These are phyloP conservation scores for Candida maris DNA, from an alignment of 805 yeast species.

Conservation along the genomic window DNA sequence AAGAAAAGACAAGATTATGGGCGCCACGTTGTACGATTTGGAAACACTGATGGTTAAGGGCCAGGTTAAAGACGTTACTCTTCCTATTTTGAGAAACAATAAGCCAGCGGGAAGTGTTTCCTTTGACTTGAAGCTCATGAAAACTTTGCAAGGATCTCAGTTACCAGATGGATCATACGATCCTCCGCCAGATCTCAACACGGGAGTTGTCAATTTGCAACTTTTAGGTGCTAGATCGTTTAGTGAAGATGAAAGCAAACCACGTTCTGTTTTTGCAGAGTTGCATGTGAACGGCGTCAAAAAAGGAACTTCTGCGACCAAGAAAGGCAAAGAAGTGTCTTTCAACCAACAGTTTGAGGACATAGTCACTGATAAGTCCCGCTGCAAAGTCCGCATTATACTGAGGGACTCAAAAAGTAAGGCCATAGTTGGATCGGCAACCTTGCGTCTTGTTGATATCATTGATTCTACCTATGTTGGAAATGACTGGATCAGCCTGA, in stretches of 20 bases:
- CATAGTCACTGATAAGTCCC: constrained; percentile 65
- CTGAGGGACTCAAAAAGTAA: constrained; percentile 60
- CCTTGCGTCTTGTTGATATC: constrained; percentile 58
- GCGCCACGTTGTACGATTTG: constrained; percentile 70
- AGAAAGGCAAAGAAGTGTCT: constrained; percentile 58
- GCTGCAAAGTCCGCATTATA: constrained; percentile 62
- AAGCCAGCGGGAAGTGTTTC: constrained; percentile 73
- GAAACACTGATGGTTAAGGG: constrained; percentile 56
- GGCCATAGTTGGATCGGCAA: constrained; percentile 54
- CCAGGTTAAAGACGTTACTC: constrained; percentile 44
- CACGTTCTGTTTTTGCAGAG: constrained; percentile 66
- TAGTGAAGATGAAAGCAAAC: constrained; percentile 37
- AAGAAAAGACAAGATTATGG: constrained; percentile 74
- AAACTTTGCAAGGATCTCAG: constrained; percentile 59
- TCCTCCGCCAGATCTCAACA: constrained; percentile 88
- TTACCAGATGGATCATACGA: constrained; percentile 77
- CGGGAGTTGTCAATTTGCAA: constrained; percentile 81
- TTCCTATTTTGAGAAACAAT: constrained; percentile 73
- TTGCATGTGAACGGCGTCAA: constrained; percentile 60
- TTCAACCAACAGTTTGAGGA: constrained; percentile 61
- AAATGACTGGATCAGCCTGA: constrained; percentile 70
- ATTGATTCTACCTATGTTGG: constrained; percentile 77
- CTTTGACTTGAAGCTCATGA: constrained; percentile 72
- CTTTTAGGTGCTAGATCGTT: constrained; percentile 60
- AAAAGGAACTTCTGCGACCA: constrained; percentile 52